Base-by-base conservation (phyloP, 352 stramenopile species). In the Phytophthora tubulina region DNA sequence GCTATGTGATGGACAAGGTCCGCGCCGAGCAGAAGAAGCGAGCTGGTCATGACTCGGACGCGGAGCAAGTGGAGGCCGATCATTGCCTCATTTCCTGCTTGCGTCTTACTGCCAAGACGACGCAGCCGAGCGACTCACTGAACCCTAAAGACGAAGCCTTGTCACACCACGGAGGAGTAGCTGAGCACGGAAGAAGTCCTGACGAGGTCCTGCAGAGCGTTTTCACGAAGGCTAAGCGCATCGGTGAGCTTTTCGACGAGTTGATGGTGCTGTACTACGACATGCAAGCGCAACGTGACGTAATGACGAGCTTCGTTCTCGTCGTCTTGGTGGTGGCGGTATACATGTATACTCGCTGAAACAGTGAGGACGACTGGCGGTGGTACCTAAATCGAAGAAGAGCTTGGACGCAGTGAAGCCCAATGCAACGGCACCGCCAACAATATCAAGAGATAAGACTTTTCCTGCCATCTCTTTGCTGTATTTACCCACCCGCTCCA, bases 401-500 rank as follows among this genome's bases (percentile, higher is more conserved):
- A 56, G 11, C 13, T 59, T 15, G 11, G 11, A 17, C 46, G 21
- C 33, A 44, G 21, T 36, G 41, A n/a, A 39, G 32, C 14, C 2
- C 17, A 27, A 7, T 13, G 31, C 50, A 53, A 55, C 48, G 17
- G 39, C 21, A 14, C 15, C 17, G 6, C 3, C 39, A 54, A 30
- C 31, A 33, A 46, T 39, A 64, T 61, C 41, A 65, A 60, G 27
- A 51, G 38, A 46, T 36, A 11, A 60, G 33, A 63, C 66, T 27
- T 30, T 57, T 64, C 33, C 17, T 42, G 32, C 45, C 42, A 52
- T 62, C 17, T 62, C 21, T 35, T 54, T 45, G 54, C 10, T 72
- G 38, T 72, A 73, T 75, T 56, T 53, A 27, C 62, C 38, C 33
- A 66, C 67, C 67, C 56, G 57, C 72, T 67, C 67, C 58, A 50